A percentile compares a stretch with the other conserved stretches of the same genome.
These are phyloP conservation scores for Cercospora berteroae DNA, from an alignment of 2,329 filamentous ascomycete genomes.

Conservation along the genomic window DNA sequence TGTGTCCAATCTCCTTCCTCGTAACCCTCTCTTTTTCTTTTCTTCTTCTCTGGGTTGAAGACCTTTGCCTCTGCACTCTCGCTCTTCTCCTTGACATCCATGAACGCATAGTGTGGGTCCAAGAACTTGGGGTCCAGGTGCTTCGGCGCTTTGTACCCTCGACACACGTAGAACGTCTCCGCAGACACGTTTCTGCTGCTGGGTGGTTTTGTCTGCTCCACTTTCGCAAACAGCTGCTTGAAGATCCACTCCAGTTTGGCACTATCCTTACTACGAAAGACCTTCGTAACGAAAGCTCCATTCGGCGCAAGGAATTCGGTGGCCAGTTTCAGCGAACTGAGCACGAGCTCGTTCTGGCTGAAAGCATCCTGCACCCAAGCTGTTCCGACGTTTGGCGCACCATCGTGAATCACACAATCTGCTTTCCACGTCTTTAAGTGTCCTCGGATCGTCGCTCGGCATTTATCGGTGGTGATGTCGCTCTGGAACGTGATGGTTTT, in stretches of 20 bases:
- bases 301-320: constrained; percentile 89
- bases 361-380: constrained; percentile 98
- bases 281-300: constrained; percentile 93
- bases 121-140: constrained; percentile 88
- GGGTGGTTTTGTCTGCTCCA: constrained; percentile 95
- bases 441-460: constrained; percentile 79
- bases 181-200: constrained; percentile 94
- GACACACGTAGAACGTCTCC: constrained; percentile 97
- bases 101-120: constrained; percentile 85
- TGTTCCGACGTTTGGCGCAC: constrained; percentile 95
- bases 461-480: constrained; percentile 97
- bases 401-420: constrained; percentile 92
- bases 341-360: constrained; percentile 87
- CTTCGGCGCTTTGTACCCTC: constrained; percentile 93
- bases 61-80: constrained; percentile 98
- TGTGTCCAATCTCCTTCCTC: constrained; percentile 93
- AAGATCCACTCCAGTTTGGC: constrained; percentile 95
- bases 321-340: constrained; percentile 88
- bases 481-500: constrained; percentile 93
- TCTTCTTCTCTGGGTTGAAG: constrained; percentile 96
- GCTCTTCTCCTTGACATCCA: constrained; percentile 78
- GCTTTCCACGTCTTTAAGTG: constrained; percentile 96
- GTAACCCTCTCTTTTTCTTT: constrained; percentile 95
- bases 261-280: constrained; percentile 96
- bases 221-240: constrained; percentile 91